These are phyloP conservation scores for Solanum tacnaense DNA, from an alignment of 257 asterid species.

Conservation along the genomic window DNA sequence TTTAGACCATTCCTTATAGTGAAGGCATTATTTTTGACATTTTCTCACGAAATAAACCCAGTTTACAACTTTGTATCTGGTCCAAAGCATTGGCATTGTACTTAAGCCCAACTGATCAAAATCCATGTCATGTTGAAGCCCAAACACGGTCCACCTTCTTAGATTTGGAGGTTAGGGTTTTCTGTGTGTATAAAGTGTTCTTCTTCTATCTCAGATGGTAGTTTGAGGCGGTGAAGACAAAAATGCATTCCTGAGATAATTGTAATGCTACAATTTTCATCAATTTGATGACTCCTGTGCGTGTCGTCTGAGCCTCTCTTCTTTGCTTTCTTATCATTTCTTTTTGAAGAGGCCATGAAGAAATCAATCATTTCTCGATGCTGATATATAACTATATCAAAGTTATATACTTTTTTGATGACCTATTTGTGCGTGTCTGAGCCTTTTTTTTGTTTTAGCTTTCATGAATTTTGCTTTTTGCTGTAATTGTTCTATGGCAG, in stretches of 20 bases:
- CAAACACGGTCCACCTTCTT: neutral
- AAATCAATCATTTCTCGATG: conserved; percentile 55
- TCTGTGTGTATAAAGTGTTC: neutral
- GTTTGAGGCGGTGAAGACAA: neutral
- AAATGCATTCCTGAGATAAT: neutral
- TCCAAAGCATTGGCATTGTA: neutral
- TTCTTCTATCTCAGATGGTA: neutral
- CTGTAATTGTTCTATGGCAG: neutral
- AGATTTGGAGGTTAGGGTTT: neutral
- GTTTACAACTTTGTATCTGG: neutral
- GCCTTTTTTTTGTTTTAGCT: conserved; percentile 14
- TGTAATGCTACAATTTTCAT: neutral
- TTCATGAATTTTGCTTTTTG: neutral
- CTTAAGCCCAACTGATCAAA: neutral
- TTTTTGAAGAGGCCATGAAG: conserved; percentile 33
- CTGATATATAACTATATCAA: conserved; percentile 22
- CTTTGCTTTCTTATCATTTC: neutral
- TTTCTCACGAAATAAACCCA: neutral
- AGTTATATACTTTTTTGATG: conserved; percentile 26
- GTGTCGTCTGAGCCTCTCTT: neutral
- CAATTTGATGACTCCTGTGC: neutral
- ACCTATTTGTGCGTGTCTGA: conserved; percentile 86
- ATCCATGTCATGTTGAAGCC: neutral
- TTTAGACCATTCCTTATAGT: neutral
- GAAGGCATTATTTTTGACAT: neutral